Evolutionary conservation across 2,329 filamentous ascomycete genomes (phyloP), one percentile per base, ranked within the genome.

Genomic region (Blastomyces parvus): DNA sequence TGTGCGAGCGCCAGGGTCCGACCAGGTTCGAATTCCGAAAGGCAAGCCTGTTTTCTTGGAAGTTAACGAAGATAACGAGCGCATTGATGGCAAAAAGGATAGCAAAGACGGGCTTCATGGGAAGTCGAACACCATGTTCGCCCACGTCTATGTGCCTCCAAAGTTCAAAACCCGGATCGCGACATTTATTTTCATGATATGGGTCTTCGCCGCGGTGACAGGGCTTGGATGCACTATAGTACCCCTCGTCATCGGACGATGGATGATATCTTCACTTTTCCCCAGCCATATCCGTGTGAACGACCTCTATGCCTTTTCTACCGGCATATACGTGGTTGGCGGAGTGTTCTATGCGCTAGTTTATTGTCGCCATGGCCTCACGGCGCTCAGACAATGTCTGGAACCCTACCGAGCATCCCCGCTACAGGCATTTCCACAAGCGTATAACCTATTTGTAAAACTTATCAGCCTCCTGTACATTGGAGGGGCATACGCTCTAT

Each of bases 261-360:
- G 82, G 63, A 82, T 97, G 65, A 89, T 97, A 72, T 85, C 86
- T 57, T 78, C 82, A 36, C 77, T 92, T 42, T 85, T 96, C 52
- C 90, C 91, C 4, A 77, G 81, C 0, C 83, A 89, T 65, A 83
- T 89, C 58, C 84, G 84, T 50, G 88, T 93, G 72, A 99, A 97
- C 75, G 94, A 99, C 74, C 89, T 99, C 33, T 97, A 99, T 70
- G 93, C 94, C 14, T 96, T 97, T 74, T 96, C 91, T 61, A 86
- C 94, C 38, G 94, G 94, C 17, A 83, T 96, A 50, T 96, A 95
- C 72, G 80, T 91, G 33, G 80, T 96, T 4, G 90, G 89, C 13
- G 85, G 84, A 3, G 71, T 84, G 1, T 78, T 84, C 2, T 96
- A 92, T 73, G 76, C 83, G 52, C 68, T 82, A 2, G 27, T 64